Evolutionary conservation across 2,329 filamentous ascomycete species (phyloP).

Genomic region (Claviceps humidiphila): DNA sequence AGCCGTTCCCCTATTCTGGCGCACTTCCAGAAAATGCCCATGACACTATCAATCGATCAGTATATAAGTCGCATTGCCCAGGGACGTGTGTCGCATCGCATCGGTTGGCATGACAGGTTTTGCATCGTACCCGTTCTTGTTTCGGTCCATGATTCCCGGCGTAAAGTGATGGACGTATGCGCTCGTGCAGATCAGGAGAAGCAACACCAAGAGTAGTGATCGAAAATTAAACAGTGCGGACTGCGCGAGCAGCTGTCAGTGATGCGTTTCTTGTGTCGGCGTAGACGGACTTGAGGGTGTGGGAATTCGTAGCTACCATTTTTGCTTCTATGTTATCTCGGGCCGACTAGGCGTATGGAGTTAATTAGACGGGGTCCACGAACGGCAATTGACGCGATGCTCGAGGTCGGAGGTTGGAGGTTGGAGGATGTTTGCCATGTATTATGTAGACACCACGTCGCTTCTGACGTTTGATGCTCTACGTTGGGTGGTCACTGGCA

Average conservation of each 20-base stretch:
- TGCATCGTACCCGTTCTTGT: slow-evolving; percentile 66
- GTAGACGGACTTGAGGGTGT: neutral
- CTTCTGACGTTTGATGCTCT: neutral
- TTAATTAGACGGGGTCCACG: neutral
- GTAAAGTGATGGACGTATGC: slow-evolving; percentile 86
- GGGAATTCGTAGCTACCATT: no score
- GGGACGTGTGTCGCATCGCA: slow-evolving; percentile 27
- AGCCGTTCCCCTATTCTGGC: slow-evolving; percentile 84
- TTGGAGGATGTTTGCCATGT: neutral
- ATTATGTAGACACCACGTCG: neutral
- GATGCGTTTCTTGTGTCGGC: neutral
- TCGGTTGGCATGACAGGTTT: neutral
- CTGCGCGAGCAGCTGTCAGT: slow-evolving; percentile 30
- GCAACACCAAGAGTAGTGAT: slow-evolving; percentile 83
- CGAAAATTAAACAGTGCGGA: slow-evolving; percentile 98
- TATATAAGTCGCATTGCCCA: neutral
- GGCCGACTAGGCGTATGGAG: no score
- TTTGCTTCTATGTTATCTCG: no score
- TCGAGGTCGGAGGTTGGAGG: neutral
- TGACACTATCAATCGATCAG: slow-evolving; percentile 35
- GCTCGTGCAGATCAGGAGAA: slow-evolving; percentile 91
- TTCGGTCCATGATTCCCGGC: slow-evolving; percentile 78
- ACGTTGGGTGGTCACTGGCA: neutral
- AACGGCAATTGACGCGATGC: neutral
- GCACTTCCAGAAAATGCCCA: slow-evolving; percentile 91